A percentile compares a stretch with the other conserved stretches of the same genome.
Evolutionary conservation across 495 filamentous ascomycete genomes (phyloP).

Genomic region (Hypoxylon intermedium): DNA sequence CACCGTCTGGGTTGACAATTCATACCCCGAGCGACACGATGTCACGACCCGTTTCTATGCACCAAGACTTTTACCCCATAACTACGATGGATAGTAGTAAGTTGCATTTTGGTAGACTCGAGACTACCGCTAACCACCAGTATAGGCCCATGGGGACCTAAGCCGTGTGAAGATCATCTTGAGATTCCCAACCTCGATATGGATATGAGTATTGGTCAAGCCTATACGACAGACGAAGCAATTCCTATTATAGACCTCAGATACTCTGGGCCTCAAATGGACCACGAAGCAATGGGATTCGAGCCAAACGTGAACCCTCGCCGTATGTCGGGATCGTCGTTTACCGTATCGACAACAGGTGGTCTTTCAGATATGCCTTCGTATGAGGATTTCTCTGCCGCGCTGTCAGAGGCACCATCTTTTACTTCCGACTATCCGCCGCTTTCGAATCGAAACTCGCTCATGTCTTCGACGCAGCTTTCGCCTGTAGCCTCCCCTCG

Average conservation of each 20-base stretch:
- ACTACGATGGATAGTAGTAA: constrained; percentile 59
- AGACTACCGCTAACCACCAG: constrained; percentile 34
- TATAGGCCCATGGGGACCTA: constrained; percentile 58
- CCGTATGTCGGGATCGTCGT: constrained; percentile 66
- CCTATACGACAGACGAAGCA: constrained; percentile 62
- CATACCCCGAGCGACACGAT: constrained; percentile 56
- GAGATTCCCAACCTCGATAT: constrained; percentile 55
- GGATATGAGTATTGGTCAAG: constrained; percentile 62
- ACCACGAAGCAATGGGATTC: constrained; percentile 50
- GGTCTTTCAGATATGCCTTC: constrained; percentile 64
- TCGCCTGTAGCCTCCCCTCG: constrained; percentile 66
- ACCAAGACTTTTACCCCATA: constrained; percentile 60
- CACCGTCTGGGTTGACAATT: constrained; percentile 58
- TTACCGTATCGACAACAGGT: constrained; percentile 64
- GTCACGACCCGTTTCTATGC: constrained; percentile 58
- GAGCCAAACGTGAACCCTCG: constrained; percentile 53
- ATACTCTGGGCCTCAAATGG: constrained; percentile 49
- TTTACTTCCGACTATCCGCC: constrained; percentile 64
- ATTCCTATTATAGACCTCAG: constrained; percentile 62
- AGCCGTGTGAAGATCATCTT: constrained; percentile 58
- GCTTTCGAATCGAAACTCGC: constrained; percentile 62
- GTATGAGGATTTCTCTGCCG: constrained; percentile 65
- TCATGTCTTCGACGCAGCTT: constrained; percentile 65
- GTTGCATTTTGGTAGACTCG: constrained; percentile 38
- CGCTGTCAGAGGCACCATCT: constrained; percentile 62